A percentile compares a stretch with the other conserved stretches of the same genome.
phyloP scores from a whole-genome alignment of 495 filamentous ascomycete species.

The Penicillium cataractarum region DNA sequence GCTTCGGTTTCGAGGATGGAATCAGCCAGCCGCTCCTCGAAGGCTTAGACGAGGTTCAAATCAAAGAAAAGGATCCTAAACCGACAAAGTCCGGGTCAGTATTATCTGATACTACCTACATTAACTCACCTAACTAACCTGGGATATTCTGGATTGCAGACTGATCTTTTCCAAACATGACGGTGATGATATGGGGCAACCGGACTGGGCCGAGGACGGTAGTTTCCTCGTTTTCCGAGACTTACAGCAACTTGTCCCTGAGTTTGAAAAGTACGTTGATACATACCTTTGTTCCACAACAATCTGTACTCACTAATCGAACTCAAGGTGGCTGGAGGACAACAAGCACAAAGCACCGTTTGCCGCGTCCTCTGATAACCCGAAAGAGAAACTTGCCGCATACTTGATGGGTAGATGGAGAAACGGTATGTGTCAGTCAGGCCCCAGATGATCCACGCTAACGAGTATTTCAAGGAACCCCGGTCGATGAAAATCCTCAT shows the following conservation, averaged over 20 bases:
- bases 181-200: constrained; percentile 21
- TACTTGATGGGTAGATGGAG: not conserved
- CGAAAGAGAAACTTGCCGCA: not conserved
- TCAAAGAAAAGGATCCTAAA: not conserved
- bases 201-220: constrained; percentile 38
- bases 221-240: constrained; percentile 45
- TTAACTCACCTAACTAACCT: not conserved
- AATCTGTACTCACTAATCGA: not conserved
- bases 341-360: not conserved
- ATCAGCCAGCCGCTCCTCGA: not conserved
- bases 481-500: not conserved
- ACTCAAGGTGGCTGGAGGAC: not conserved
- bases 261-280: constrained; percentile 30
- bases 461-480: not conserved
- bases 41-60: not conserved
- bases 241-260: constrained; percentile 36
- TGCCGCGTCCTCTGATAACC: not conserved
- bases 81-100: not conserved
- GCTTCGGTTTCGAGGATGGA: not conserved
- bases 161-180: constrained; percentile 10
- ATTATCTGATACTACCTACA: not conserved
- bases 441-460: not conserved
- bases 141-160: not conserved
- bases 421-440: not conserved
- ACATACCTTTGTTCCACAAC: not conserved